These are phyloP conservation scores for Termitomyces sp. DNA, from an alignment of 768 basidiomycete species.

Conservation along the genomic window DNA sequence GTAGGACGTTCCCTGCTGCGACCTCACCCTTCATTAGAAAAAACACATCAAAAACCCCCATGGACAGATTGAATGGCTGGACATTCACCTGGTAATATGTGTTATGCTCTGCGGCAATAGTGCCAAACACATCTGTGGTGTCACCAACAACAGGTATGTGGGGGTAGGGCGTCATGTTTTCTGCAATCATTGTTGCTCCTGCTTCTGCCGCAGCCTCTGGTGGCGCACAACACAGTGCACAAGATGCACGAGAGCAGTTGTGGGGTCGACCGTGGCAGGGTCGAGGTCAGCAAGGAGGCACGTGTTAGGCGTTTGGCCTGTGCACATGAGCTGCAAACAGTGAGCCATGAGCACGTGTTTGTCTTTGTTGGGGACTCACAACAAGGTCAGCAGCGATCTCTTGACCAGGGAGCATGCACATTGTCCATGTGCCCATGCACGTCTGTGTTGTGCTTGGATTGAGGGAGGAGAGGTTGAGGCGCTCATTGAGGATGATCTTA, in stretches of 20 bases:
- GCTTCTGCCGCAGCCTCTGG: too few species aligned
- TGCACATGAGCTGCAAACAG: slow-evolving; percentile 58
- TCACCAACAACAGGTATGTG: slow-evolving; percentile 61
- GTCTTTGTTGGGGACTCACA: slow-evolving; percentile 18
- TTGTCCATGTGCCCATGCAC: slow-evolving; percentile 17
- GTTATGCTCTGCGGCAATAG: slow-evolving; percentile 53
- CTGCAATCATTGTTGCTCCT: too few species aligned
- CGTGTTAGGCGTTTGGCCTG: too few species aligned
- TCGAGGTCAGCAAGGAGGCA: too few species aligned
- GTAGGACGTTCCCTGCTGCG: slow-evolving; percentile 49
- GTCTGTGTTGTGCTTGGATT: background rate
- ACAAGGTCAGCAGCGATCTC: slow-evolving; percentile 48
- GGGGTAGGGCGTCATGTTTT: slow-evolving; percentile 37
- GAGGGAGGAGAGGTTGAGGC: slow-evolving; percentile 39
- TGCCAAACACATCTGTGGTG: slow-evolving; percentile 58
- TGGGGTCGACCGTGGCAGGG: too few species aligned
- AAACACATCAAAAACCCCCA: too few species aligned
- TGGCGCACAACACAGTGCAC: too few species aligned
- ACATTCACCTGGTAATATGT: slow-evolving; percentile 40
- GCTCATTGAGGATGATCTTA: slow-evolving; percentile 46
- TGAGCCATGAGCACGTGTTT: background rate
- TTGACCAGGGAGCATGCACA: slow-evolving; percentile 42
- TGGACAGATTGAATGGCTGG: too few species aligned
- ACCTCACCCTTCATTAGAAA: slow-evolving; percentile 29
- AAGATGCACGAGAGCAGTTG: too few species aligned